These are phyloP conservation scores for Phytophthora foliorum DNA, from an alignment of 352 stramenopile species.

Conservation along the genomic window DNA sequence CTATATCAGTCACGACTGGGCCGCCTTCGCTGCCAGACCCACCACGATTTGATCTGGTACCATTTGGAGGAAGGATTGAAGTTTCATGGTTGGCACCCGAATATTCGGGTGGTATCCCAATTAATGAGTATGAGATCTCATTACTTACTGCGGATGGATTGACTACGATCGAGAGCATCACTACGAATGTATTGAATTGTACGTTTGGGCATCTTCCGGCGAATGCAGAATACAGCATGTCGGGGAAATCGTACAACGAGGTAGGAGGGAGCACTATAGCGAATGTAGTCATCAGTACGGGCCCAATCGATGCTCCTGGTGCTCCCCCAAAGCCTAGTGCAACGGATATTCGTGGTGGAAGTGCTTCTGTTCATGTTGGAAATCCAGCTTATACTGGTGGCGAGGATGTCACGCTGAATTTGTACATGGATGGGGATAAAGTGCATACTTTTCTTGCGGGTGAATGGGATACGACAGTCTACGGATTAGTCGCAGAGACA, in stretches of 20 bases:
- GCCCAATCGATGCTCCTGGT: slow-evolving; percentile 30
- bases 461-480: slow-evolving; percentile 39
- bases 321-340: slow-evolving; percentile 24
- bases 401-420: slow-evolving; percentile 38
- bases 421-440: slow-evolving; percentile 37
- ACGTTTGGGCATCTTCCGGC: slow-evolving; percentile 35
- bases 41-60: slow-evolving; percentile 23
- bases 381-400: slow-evolving; percentile 51
- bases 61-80: slow-evolving; percentile 57
- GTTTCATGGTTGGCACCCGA: slow-evolving; percentile 47
- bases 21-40: slow-evolving; percentile 39
- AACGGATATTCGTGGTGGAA: slow-evolving; percentile 38
- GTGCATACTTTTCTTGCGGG: slow-evolving; percentile 34
- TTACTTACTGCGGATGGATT: slow-evolving; percentile 10
- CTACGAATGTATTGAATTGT: slow-evolving; percentile 1
- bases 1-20: slow-evolving; percentile 24
- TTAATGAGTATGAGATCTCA: slow-evolving; percentile 39
- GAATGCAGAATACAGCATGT: slow-evolving; percentile 36
- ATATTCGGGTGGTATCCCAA: slow-evolving; percentile 53
- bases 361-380: slow-evolving; percentile 24
- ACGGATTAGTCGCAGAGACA: slow-evolving; percentile 42
- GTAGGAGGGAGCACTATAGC: slow-evolving; percentile 27
- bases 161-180: slow-evolving; percentile 13
- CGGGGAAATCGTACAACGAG: slow-evolving; percentile 27
- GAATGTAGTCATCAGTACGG: slow-evolving; percentile 10